These are phyloP conservation scores for Pichia sp. DNA, from an alignment of 1,139 yeast genomes.

Conservation along the genomic window DNA sequence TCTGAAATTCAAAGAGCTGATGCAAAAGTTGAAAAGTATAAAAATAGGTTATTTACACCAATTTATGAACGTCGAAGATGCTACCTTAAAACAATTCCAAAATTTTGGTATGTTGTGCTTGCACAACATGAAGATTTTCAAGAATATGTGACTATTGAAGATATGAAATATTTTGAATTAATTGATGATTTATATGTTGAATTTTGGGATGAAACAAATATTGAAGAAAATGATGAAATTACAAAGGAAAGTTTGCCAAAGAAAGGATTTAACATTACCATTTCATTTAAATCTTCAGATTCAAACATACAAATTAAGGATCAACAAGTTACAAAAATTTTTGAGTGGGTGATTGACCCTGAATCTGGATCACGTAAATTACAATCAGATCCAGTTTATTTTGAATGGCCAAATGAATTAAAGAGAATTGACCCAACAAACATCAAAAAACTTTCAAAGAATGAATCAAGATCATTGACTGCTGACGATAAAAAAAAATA, in stretches of 20 bases:
- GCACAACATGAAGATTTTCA: conserved; percentile 74
- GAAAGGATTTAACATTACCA: conserved; percentile 47
- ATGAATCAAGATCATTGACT: conserved; percentile 12
- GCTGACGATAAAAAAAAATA: conserved; percentile 53
- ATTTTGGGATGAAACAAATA: conserved; percentile 15
- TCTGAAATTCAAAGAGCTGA: conserved; percentile 50
- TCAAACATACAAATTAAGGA: conserved; percentile 33
- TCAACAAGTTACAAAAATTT: conserved; percentile 51
- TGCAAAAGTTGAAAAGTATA: conserved; percentile 43
- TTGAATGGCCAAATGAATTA: conserved; percentile 57
- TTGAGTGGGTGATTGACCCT: conserved; percentile 36
- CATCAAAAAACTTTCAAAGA: conserved; percentile 36
- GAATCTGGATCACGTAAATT: conserved; percentile 50
- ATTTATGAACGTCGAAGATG: conserved; percentile 46
- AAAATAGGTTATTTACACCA: conserved; percentile 45
- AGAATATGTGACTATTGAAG: conserved; percentile 60
- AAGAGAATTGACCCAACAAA: conserved; percentile 45
- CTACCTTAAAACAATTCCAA: conserved; percentile 45
- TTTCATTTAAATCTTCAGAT: conserved; percentile 40
- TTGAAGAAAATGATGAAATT: conserved; percentile 20
- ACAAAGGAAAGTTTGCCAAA: conserved; percentile 30
- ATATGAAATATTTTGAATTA: conserved; percentile 58
- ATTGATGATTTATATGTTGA: conserved; percentile 44
- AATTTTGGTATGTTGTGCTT: conserved; percentile 70
- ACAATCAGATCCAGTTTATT: conserved; percentile 39